Conservation (phyloP, 1,139 yeast species). For the Blastobotrys ciferrii region DNA sequence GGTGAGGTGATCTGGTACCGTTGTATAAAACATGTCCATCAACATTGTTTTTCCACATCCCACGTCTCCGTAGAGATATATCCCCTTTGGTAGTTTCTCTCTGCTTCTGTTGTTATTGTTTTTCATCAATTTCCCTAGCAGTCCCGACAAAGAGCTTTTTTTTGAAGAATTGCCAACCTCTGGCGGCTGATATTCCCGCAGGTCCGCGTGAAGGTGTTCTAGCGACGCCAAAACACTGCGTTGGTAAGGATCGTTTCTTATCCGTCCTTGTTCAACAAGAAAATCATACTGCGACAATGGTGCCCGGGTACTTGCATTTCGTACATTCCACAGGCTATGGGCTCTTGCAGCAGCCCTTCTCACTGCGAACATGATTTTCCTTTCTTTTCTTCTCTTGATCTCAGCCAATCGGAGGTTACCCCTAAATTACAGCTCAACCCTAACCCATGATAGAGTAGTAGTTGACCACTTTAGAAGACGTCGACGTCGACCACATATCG, state of each 20-base stretch:
- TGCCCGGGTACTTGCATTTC: slow-evolving; percentile 10
- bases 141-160: slow-evolving; percentile 15
- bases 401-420: neutral
- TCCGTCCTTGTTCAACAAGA: slow-evolving; percentile 50
- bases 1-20: slow-evolving; percentile 73
- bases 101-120: slow-evolving; percentile 9
- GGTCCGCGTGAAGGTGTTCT: slow-evolving; percentile 28
- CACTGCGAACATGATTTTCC: neutral
- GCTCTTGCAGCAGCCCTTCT: slow-evolving; percentile 5
- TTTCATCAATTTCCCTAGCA: slow-evolving; percentile 15
- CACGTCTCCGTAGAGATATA: slow-evolving; percentile 92
- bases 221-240: slow-evolving; percentile 32
- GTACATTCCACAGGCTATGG: slow-evolving; percentile 8
- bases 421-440: neutral
- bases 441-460: neutral
- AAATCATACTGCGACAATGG: slow-evolving; percentile 65
- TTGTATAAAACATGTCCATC: slow-evolving; percentile 88
- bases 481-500: too few relatives aligned
- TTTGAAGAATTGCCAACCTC: slow-evolving; percentile 10
- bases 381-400: slow-evolving; percentile 7
- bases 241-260: slow-evolving; percentile 68
- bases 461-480: neutral
- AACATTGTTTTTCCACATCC: slow-evolving; percentile 99
- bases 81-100: slow-evolving; percentile 58
- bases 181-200: slow-evolving; percentile 28